Conservation (phyloP, 2,329 filamentous ascomycete species). For the Cytospora chrysosperma region DNA sequence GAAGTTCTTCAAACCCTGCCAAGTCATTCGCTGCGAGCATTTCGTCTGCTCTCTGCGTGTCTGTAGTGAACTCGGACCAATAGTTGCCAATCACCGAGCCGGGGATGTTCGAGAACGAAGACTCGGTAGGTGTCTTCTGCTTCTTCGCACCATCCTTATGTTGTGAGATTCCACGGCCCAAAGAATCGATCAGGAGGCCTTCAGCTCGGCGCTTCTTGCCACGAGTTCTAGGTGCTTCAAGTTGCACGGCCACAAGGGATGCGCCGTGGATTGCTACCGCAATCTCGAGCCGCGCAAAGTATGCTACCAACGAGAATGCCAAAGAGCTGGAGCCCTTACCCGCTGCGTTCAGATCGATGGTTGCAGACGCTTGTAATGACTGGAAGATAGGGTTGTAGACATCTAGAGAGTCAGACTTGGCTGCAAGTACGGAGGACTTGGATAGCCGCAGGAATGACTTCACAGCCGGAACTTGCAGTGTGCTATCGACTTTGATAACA, state of each 20-base stretch:
- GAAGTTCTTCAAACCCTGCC: slow-evolving; percentile 48
- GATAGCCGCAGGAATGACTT: slow-evolving; percentile 67
- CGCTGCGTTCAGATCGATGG: slow-evolving; percentile 40
- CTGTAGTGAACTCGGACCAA: slow-evolving; percentile 43
- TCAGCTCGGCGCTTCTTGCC: slow-evolving; percentile 55
- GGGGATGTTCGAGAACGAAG: slow-evolving; percentile 42
- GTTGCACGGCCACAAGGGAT: slow-evolving; percentile 66
- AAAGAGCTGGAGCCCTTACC: slow-evolving; percentile 30
- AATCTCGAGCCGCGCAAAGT: slow-evolving; percentile 65
- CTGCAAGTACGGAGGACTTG: slow-evolving; percentile 62
- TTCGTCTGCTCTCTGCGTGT: slow-evolving; percentile 48
- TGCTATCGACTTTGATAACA: slow-evolving; percentile 59
- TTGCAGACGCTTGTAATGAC: slow-evolving; percentile 53
- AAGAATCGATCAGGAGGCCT: slow-evolving; percentile 69
- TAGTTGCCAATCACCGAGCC: slow-evolving; percentile 53
- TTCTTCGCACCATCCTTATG: slow-evolving; percentile 38
- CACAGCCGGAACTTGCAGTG: slow-evolving; percentile 49
- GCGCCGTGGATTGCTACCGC: slow-evolving; percentile 64
- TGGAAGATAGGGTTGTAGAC: slow-evolving; percentile 70
- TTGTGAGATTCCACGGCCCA: slow-evolving; percentile 61
- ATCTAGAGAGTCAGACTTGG: slow-evolving; percentile 55
- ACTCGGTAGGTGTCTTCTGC: slow-evolving; percentile 16
- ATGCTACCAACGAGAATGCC: slow-evolving; percentile 51
- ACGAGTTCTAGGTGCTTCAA: slow-evolving; percentile 60
- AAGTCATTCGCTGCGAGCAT: slow-evolving; percentile 47